phyloP scores from a whole-genome alignment of 805 yeast genomes.

The Kluyveromyces wickerhamii region DNA sequence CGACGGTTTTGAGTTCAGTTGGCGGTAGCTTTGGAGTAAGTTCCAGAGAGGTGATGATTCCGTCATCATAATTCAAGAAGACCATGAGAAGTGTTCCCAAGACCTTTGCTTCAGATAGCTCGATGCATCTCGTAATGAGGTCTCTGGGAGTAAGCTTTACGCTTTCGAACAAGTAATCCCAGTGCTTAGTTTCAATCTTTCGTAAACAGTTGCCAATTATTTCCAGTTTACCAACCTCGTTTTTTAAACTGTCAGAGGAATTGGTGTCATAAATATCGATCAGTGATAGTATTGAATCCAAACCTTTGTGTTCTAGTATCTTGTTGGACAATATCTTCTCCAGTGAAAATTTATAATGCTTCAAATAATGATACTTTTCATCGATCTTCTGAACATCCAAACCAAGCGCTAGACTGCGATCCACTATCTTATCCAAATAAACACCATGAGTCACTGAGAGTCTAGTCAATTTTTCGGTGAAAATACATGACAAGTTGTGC shows the following conservation, averaged over 20 bases:
- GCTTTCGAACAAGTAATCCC: slow-evolving; percentile 23
- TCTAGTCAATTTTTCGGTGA: slow-evolving; percentile 14
- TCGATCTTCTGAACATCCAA: slow-evolving; percentile 16
- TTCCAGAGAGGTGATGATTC: neutral
- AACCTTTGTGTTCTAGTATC: slow-evolving; percentile 18
- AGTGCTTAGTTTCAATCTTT: slow-evolving; percentile 28
- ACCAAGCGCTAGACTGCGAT: slow-evolving; percentile 12
- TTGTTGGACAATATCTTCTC: slow-evolving; percentile 27
- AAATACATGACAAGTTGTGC: slow-evolving; percentile 23
- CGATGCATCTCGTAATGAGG: slow-evolving; percentile 24
- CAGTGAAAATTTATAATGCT: slow-evolving; percentile 28
- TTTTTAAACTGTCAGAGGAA: slow-evolving; percentile 11
- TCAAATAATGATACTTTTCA: slow-evolving; percentile 15
- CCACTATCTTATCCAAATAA: slow-evolving; percentile 25
- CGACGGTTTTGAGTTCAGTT: neutral
- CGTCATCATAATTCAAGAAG: slow-evolving; percentile 26
- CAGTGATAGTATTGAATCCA: slow-evolving; percentile 18
- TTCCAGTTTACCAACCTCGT: slow-evolving; percentile 15
- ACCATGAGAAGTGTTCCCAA: slow-evolving; percentile 27
- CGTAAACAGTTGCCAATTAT: slow-evolving; percentile 30
- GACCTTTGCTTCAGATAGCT: slow-evolving; percentile 24
- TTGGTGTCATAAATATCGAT: slow-evolving; percentile 12
- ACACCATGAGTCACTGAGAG: slow-evolving; percentile 21
- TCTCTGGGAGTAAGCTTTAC: slow-evolving; percentile 26
- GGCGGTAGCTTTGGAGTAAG: neutral